Percentiles rank a stretch among this genome's conserved stretches.
phyloP scores from a whole-genome alignment of 2,329 filamentous ascomycete species.

The Fusarium annulatum region DNA sequence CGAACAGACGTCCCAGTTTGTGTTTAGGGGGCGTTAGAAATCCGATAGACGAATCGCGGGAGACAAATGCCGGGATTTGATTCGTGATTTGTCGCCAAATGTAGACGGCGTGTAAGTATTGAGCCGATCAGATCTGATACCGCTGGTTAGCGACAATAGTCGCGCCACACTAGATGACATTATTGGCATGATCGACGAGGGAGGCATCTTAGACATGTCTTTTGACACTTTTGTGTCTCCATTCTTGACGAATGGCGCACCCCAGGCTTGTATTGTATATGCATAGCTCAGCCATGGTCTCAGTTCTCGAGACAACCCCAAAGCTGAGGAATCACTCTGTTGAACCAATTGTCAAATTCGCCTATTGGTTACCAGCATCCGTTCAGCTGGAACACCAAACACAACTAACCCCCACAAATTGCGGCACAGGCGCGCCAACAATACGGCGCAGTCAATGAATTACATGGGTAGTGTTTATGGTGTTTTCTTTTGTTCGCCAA shows the following conservation, averaged over 20 bases:
- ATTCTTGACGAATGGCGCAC: not conserved
- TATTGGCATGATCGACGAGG: slow-evolving; percentile 5
- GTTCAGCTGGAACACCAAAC: slow-evolving; percentile 36
- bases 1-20: slow-evolving; percentile 32
- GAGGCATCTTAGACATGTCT: slow-evolving; percentile 20
- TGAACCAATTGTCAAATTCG: slow-evolving; percentile 9
- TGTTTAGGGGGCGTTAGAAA: slow-evolving; percentile 29
- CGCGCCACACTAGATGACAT: slow-evolving; percentile 14
- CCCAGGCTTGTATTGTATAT: not conserved
- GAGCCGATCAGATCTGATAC: slow-evolving; percentile 32
- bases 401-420: slow-evolving; percentile 22
- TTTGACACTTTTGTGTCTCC: not conserved
- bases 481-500: slow-evolving; percentile 30
- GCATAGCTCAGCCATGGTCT: slow-evolving; percentile 1
- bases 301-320: not conserved
- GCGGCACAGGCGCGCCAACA: slow-evolving; percentile 15
- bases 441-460: slow-evolving; percentile 16
- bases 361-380: slow-evolving; percentile 41
- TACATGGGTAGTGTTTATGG: slow-evolving; percentile 14
- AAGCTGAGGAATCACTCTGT: slow-evolving; percentile 5
- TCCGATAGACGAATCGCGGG: slow-evolving; percentile 37
- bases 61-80: slow-evolving; percentile 33
- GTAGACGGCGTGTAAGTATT: slow-evolving; percentile 33
- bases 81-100: slow-evolving; percentile 10
- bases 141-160: slow-evolving; percentile 16